Conservation (phyloP, 2,329 filamentous ascomycete genomes). For the Exophiala calicioides region DNA sequence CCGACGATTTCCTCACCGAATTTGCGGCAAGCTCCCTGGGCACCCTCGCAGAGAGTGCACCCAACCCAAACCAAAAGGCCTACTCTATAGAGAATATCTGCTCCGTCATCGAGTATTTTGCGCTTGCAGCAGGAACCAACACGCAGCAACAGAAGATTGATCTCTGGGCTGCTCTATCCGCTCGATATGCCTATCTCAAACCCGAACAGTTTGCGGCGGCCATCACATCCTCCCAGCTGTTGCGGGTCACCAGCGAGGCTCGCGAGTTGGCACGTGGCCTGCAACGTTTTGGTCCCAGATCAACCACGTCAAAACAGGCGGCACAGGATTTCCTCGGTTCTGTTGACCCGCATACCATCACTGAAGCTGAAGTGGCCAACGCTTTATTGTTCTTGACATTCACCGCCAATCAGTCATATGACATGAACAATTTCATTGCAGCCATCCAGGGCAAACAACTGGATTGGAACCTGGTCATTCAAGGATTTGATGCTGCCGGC, state of each 20-base stretch:
- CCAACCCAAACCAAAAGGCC: conserved; percentile 11
- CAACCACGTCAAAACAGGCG: conserved; percentile 73
- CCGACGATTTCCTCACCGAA: conserved; percentile 25
- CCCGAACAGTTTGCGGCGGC: conserved; percentile 46
- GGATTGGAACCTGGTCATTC: conserved; percentile 70
- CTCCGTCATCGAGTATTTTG: conserved; percentile 27
- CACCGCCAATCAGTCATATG: conserved; percentile 65
- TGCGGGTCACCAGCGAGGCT: conserved; percentile 44
- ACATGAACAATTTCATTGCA: conserved; percentile 65
- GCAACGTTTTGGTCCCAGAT: conserved; percentile 71
- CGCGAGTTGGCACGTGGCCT: conserved; percentile 62
- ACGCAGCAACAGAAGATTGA: conserved; percentile 23
- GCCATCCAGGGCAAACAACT: conserved; percentile 59
- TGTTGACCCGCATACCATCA: conserved; percentile 64
- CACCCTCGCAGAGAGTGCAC: conserved; percentile 21
- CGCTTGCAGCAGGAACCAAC: conserved; percentile 16
- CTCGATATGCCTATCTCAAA: conserved; percentile 25
- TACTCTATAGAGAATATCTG: conserved; percentile 22
- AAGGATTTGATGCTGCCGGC: conserved; percentile 76
- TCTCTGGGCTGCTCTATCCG: conserved; percentile 20
- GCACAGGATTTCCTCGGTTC: conserved; percentile 61
- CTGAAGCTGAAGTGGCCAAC: conserved; percentile 78
- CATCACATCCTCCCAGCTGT: conserved; percentile 47
- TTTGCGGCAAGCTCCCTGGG: conserved; percentile 17
- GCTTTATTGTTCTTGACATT: conserved; percentile 72